Base-by-base conservation (phyloP, 177 flowering plant species). In the Telopea speciosissima region DNA sequence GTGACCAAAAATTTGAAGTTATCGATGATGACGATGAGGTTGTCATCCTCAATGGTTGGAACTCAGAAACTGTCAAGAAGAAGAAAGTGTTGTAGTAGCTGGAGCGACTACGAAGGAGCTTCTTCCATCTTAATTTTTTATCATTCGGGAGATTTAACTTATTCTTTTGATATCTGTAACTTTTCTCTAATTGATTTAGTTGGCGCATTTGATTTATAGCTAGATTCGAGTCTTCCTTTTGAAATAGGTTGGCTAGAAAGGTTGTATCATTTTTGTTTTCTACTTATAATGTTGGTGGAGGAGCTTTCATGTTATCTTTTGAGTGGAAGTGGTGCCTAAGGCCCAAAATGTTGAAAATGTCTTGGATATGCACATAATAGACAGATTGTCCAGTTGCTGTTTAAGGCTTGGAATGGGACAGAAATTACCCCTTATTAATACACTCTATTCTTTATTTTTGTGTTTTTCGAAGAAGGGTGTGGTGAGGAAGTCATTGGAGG, bases 61-160 rank as follows among this genome's bases (percentile, higher is more conserved):
- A 74, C 61, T 64, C 70, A 9, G 82, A 71, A 13, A 56, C 31
- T 45, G 65, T 62, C 75, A 90, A 88, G 86, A 87, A 83, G 83
- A 87, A 83, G 83, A 77, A 72, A 70, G 86, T 81, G 70, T 72
- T 80, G 76, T 49, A 49, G 19, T 85, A 89, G 83, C 67, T 33
- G 6, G 4, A 24, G 9, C 25, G 7, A 2, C 49, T 44, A 8
- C 8, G 14, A 44, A 44, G 25, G 36, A 59, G 33, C 74, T 19
- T 63, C 8, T 61, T 69, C 54, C 71, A 19, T 68, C 65, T 59
- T 68, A 73, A 68, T 62, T 68, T 68, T 73, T 71, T 73, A 73
- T 28, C 71, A 61, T 22, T 67, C 49, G 25, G 44, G 75, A 65
- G 63, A 58, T 58, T 58, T 45, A 1, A 36, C 60, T 17, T 22